phyloP scores from a whole-genome alignment of 768 basidiomycete genomes.

The Termitomyces sp. region DNA sequence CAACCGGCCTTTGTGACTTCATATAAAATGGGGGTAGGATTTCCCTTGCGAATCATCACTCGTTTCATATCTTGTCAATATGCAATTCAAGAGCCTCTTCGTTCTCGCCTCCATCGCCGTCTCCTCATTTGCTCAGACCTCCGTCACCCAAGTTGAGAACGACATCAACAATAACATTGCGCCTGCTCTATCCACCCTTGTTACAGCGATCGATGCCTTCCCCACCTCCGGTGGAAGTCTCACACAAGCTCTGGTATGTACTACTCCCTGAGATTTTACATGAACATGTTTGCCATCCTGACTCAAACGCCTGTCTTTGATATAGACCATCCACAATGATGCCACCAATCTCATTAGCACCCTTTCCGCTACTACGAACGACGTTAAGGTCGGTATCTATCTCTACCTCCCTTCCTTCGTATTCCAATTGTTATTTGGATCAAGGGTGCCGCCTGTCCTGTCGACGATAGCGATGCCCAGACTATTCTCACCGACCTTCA shows the following conservation, averaged over 20 bases:
- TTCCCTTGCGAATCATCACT: background rate
- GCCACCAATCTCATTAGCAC: conserved; percentile 19
- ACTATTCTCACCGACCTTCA: conserved; percentile 20
- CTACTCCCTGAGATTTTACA: background rate
- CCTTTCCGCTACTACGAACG: conserved; percentile 22
- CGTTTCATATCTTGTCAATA: conserved; percentile 7
- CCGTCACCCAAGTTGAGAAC: conserved; percentile 25
- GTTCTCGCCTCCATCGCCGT: conserved; percentile 22
- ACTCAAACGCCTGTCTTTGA: too few species aligned
- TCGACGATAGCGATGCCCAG: conserved; percentile 22
- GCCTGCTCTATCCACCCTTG: conserved; percentile 25
- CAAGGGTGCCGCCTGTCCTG: conserved; percentile 17
- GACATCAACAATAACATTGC: conserved; percentile 26
- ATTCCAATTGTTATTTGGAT: background rate
- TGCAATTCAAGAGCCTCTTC: conserved; percentile 26
- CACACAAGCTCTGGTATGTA: conserved; percentile 24
- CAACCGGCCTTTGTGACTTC: background rate
- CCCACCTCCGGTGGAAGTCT: conserved; percentile 24
- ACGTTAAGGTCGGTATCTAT: conserved; percentile 19
- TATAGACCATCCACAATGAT: conserved; percentile 28
- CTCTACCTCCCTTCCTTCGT: background rate
- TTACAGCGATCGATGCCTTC: conserved; percentile 28
- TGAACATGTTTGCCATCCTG: background rate
- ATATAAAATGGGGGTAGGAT: background rate
- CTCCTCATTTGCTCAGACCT: conserved; percentile 19